A percentile compares a stretch with the other conserved stretches of the same genome.
These are phyloP conservation scores for Dioscorea alata DNA, from an alignment of 106 monocot genomes.

Conservation along the genomic window DNA sequence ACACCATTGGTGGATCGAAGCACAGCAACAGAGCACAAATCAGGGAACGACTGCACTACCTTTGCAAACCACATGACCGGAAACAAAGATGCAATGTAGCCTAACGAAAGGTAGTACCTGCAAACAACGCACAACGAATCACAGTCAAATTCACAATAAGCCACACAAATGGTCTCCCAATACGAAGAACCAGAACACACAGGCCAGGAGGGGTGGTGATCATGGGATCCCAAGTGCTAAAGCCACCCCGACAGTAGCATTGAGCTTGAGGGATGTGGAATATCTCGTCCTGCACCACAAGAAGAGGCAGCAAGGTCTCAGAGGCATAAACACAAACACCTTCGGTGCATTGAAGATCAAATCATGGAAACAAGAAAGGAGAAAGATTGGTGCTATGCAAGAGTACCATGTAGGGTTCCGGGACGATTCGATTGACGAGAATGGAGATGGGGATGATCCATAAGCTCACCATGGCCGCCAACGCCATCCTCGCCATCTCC, in stretches of 20 bases:
- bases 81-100: slow-evolving; percentile 65
- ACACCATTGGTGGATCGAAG: slow-evolving; percentile 79
- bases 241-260: slow-evolving; percentile 70
- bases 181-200: slow-evolving; percentile 27
- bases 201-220: slow-evolving; percentile 97
- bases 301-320: background rate
- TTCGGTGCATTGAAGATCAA: background rate
- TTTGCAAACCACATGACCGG: slow-evolving; percentile 50
- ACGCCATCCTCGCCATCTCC: slow-evolving; percentile 50
- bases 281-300: slow-evolving; percentile 73
- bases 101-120: slow-evolving; percentile 92
- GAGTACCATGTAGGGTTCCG: slow-evolving; percentile 84
- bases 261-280: slow-evolving; percentile 91
- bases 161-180: no score
- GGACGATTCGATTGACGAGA: slow-evolving; percentile 57
- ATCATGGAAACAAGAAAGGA: background rate
- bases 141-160: background rate
- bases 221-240: slow-evolving; percentile 93
- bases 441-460: slow-evolving; percentile 78
- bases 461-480: slow-evolving; percentile 39
- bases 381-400: no score
- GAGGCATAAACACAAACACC: slow-evolving; percentile 17
- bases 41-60: slow-evolving; percentile 26
- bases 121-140: slow-evolving; percentile 10
- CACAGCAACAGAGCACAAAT: slow-evolving; percentile 58